These are phyloP conservation scores for Exidia glandulosa DNA, from an alignment of 768 basidiomycete genomes.

Conservation along the genomic window DNA sequence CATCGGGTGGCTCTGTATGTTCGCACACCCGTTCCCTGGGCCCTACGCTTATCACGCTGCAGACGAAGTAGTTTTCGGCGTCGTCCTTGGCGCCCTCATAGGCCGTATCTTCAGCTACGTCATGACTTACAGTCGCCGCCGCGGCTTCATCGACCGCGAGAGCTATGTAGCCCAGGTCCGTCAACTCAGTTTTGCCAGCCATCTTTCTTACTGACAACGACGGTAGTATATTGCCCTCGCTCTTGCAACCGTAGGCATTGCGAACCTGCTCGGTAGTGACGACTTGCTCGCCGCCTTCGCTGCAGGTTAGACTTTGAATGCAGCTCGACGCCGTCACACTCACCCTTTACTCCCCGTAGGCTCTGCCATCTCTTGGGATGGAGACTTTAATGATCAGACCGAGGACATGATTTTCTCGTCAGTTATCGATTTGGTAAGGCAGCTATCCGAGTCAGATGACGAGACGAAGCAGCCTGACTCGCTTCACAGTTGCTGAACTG, in stretches of 20 bases:
- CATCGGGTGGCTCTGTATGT: constrained; percentile 68
- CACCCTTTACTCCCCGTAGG: constrained; percentile 38
- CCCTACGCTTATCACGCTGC: not conserved
- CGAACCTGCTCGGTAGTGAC: constrained; percentile 71
- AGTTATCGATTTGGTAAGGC: constrained; percentile 68
- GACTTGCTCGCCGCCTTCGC: constrained; percentile 87
- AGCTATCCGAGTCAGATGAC: not conserved
- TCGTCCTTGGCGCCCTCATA: constrained; percentile 48
- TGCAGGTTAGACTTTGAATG: constrained; percentile 36
- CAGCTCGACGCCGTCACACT: not conserved
- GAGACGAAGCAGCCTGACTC: not conserved
- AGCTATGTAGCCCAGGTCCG: constrained; percentile 77
- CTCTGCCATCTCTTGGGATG: constrained; percentile 87
- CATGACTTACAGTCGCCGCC: constrained; percentile 57
- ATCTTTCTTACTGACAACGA: not conserved
- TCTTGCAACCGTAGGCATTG: constrained; percentile 67
- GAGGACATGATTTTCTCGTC: constrained; percentile 83
- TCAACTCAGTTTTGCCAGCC: not conserved
- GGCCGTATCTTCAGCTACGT: constrained; percentile 51
- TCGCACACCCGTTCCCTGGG: not conserved
- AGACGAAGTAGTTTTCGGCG: constrained; percentile 79
- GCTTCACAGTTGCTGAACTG: constrained; percentile 43
- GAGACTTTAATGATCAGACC: constrained; percentile 64
- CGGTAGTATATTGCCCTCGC: constrained; percentile 49
- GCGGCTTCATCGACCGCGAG: constrained; percentile 63